Conservation (phyloP, 768 basidiomycete genomes). For the Clavaria fumosa region DNA sequence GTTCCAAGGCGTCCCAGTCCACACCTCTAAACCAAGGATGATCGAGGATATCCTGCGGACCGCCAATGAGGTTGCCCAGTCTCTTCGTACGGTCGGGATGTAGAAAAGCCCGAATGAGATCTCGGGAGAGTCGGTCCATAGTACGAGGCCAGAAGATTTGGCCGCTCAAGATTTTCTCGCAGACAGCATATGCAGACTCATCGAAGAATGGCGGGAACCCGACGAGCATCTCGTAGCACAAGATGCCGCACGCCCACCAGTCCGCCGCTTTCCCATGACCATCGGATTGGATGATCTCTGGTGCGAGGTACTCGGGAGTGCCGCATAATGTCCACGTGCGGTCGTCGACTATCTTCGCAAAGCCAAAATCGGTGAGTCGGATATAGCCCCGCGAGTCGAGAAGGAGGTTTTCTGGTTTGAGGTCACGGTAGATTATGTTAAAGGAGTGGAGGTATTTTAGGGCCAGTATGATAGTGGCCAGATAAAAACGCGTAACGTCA, state of each 20-base stretch:
- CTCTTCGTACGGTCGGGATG: constrained; percentile 86
- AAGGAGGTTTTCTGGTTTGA: constrained; percentile 98
- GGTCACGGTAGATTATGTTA: constrained; percentile 96
- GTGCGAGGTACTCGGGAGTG: constrained; percentile 92
- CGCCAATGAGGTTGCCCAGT: constrained; percentile 85
- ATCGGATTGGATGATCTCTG: constrained; percentile 94
- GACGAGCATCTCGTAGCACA: constrained; percentile 97
- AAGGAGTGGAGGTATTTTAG: constrained; percentile 89
- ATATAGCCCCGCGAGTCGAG: constrained; percentile 88
- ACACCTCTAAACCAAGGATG: constrained; percentile 96
- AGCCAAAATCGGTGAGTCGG: constrained; percentile 94
- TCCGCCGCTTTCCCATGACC: constrained; percentile 98
- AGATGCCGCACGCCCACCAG: constrained; percentile 97
- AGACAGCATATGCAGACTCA: constrained; percentile 94
- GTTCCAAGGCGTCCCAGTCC: constrained; percentile 79
- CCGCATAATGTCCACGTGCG: constrained; percentile 97
- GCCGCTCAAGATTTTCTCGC: constrained; percentile 89
- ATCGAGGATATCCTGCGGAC: constrained; percentile 77
- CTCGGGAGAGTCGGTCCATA: constrained; percentile 80
- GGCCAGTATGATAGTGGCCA: constrained; percentile 90
- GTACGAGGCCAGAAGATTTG: constrained; percentile 82
- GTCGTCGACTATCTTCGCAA: constrained; percentile 94
- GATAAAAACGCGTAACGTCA: constrained; percentile 95
- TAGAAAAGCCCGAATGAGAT: constrained; percentile 77
- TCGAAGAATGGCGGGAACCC: constrained; percentile 93